Base-by-base conservation (phyloP, 83 land plant genomes). In the Picea engelmannii region DNA sequence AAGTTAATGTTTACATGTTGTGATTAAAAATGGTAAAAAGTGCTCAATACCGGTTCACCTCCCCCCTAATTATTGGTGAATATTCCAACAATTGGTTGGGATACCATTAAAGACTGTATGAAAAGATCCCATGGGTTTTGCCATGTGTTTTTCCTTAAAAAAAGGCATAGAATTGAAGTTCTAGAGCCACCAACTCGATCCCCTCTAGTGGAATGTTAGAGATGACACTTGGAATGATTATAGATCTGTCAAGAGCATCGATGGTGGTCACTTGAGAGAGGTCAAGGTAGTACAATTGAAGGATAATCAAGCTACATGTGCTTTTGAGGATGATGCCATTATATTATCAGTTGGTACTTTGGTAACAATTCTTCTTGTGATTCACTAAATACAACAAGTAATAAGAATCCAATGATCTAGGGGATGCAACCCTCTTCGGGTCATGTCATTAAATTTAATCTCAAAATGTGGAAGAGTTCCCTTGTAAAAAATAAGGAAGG, bases 151-250 rank as follows among this genome's bases (percentile, higher is more conserved):
- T 27, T 27, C 31, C 31, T 27, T 27, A 1, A 27, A 27, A 27
- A 94, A 80, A 92, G 87, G 31, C 90, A 94, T 79, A 87, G 86
- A 10, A 70, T 91, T 62, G 83, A 88, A 76, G 73, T 89, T 76
- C 97, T 95, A 62, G 86, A 87, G 61, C 87, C 82, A 31, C 95
- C 97, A 2, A 93, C 95, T 10, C 90, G 88, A 10, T 90, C 92
- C 47, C 94, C 90, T 87, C 92, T 92, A 75, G 84, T 91, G 3
- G 86, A 90, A 82, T 87, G 86, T 35, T 91, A 90, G 91, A 85
- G 92, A 71, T 81, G 94, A 80, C 91, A 87, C 58, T 82, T 89
- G 70, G 83, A 86, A 58, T 68, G 91, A 90, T 52, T 88, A 91
- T n/a, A 85, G 83, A 81, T 92, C 89, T 25, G 40, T 69, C 59